phyloP scores from a whole-genome alignment of 352 stramenopile genomes.

The Phytopythium chamaehyphon region DNA sequence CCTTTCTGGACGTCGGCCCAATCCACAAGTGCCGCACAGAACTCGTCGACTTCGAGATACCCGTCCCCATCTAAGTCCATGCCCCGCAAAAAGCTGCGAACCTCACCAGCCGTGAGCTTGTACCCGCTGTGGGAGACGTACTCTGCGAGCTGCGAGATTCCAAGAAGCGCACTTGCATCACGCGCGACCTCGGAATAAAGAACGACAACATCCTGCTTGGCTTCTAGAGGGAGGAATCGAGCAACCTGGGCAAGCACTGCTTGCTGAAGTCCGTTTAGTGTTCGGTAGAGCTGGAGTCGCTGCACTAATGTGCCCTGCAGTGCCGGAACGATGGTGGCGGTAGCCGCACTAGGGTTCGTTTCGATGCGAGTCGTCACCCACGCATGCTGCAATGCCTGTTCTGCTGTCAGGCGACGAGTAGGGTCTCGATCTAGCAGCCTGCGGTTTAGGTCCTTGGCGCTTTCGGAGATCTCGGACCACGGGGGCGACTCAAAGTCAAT shows the following conservation, averaged over 20 bases:
- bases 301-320: slow-evolving; percentile 70
- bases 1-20: slow-evolving; percentile 50
- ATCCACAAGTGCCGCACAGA: slow-evolving; percentile 64
- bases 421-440: slow-evolving; percentile 49
- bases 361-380: slow-evolving; percentile 42
- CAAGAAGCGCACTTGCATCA: slow-evolving; percentile 38
- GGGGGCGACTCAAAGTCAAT: slow-evolving; percentile 45
- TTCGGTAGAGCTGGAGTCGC: slow-evolving; percentile 67
- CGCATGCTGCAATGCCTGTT: slow-evolving; percentile 61
- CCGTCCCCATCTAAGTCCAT: slow-evolving; percentile 67
- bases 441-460: slow-evolving; percentile 52
- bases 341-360: slow-evolving; percentile 19
- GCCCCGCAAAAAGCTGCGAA: slow-evolving; percentile 48
- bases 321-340: slow-evolving; percentile 14
- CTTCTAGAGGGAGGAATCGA: slow-evolving; percentile 37
- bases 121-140: slow-evolving; percentile 59
- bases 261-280: slow-evolving; percentile 67
- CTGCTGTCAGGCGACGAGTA: slow-evolving; percentile 33
- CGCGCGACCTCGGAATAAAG: slow-evolving; percentile 64
- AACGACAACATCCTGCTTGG: slow-evolving; percentile 58
- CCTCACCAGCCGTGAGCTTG: slow-evolving; percentile 52
- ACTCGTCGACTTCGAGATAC: slow-evolving; percentile 52
- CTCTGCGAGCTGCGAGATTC: slow-evolving; percentile 45
- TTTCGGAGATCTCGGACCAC: slow-evolving; percentile 47
- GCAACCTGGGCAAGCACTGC: slow-evolving; percentile 59